Base-by-base conservation (phyloP, 768 basidiomycete genomes). In the Calocybe cyanea region DNA sequence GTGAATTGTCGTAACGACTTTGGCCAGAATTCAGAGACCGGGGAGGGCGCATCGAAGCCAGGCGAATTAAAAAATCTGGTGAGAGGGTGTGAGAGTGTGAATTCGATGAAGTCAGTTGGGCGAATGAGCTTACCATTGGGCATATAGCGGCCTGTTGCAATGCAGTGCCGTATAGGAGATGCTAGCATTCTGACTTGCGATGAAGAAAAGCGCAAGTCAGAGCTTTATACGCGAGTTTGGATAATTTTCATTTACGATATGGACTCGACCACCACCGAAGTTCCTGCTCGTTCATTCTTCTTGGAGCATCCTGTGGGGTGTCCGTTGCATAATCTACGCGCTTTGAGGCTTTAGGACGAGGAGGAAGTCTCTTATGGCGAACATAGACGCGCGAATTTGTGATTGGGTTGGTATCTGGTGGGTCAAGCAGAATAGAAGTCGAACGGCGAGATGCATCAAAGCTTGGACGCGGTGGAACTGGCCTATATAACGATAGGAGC, bases 131-230 rank as follows among this genome's bases (percentile, higher is more conserved):
- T 50, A 81, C 87, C 87, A 30, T 62, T 65, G 4, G 88, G 87
- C 17, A 87, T 50, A 54, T 70, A 64, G 49, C 73, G 65, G 5
- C 59, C 59, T 2, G 83, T 81, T 11, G 73, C 45, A 7, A 65
- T 49, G 51, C 85, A 88, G 42, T 58, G 63, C 9, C 87, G 76
- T 38, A 87, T 38, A 2, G 86, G 85, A 20, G 76, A 76, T 4
- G 78, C 67, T 4, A 90, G 59, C 82, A 91, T 88, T 42, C 87
- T 76, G 9, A 90, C 86, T 87, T n/a, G n/a, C n/a, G n/a, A 54
- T 21, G 30, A 45, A 34, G 8, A 37, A 42, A 42, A 41, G 37
- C 50, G 33, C 51, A 46, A 31, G 34, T 36, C 33, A 28, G 25
- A 28, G 36, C 38, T 41, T 20, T 34, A 14, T 9, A 28, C 19